Evolutionary conservation across 768 basidiomycete genomes (phyloP).

Genomic region (Fomitopsis serialis): DNA sequence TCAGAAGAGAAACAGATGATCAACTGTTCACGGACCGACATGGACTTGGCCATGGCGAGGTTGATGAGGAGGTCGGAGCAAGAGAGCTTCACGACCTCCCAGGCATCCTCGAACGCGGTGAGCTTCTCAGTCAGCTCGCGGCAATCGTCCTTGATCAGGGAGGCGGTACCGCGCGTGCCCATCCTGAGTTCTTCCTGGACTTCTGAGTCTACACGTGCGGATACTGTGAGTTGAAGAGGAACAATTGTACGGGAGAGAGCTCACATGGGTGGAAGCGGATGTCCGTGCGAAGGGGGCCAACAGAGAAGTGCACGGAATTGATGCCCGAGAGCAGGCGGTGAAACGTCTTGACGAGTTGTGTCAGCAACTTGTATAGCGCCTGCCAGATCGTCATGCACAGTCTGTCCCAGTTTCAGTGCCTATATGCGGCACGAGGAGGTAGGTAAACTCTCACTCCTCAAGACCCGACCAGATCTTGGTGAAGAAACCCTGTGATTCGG

Average conservation of each 20-base stretch:
- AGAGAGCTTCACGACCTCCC: constrained; percentile 20
- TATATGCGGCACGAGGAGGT: background rate
- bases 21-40: constrained; percentile 12
- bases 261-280: constrained; percentile 11
- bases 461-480: constrained; percentile 18
- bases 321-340: constrained; percentile 18
- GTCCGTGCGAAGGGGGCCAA: constrained; percentile 10
- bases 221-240: too few relatives aligned
- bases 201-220: constrained; percentile 1
- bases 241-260: too few relatives aligned
- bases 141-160: constrained; percentile 12
- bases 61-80: constrained; percentile 17
- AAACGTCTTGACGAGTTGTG: constrained; percentile 17
- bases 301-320: constrained; percentile 18
- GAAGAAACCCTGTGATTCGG: constrained; percentile 18
- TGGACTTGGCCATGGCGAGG: constrained; percentile 17
- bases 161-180: constrained; percentile 3
- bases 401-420: constrained; percentile 2
- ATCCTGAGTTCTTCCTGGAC: constrained; percentile 6
- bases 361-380: constrained; percentile 16
- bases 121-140: constrained; percentile 17
- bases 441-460: constrained; percentile 16
- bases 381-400: constrained; percentile 23
- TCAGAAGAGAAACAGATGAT: background rate
- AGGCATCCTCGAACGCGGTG: constrained; percentile 23